These are phyloP conservation scores for Suhomyces wounanorum DNA, from an alignment of 1,139 yeast species.

Conservation along the genomic window DNA sequence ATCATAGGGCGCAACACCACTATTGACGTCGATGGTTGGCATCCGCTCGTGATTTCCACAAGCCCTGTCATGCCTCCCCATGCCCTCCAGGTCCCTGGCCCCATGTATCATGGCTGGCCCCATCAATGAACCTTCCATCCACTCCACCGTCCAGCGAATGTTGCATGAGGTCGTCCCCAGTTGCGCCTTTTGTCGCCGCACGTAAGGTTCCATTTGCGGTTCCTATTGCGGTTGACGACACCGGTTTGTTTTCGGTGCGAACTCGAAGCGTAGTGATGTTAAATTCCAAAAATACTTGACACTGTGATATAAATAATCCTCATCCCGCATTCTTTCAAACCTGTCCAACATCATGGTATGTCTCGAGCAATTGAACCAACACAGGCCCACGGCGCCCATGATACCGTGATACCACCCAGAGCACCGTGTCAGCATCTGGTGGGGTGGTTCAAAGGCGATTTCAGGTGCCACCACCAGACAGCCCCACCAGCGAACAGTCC, in stretches of 20 bases:
- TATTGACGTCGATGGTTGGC: too few species aligned
- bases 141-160: neutral
- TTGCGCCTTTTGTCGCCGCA: neutral
- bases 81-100: too few species aligned
- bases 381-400: too few species aligned
- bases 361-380: neutral
- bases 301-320: constrained; percentile 3
- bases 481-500: too few species aligned
- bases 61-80: too few species aligned
- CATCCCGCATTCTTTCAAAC: neutral
- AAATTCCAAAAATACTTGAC: constrained; percentile 1
- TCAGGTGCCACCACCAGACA: too few species aligned
- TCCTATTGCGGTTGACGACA: constrained; percentile 1
- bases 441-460: too few species aligned
- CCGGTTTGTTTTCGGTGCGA: neutral
- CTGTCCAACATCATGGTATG: neutral
- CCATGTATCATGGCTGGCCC: too few species aligned
- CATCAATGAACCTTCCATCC: neutral
- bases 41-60: too few species aligned
- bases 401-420: too few species aligned
- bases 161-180: neutral
- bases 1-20: too few species aligned
- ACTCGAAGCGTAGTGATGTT: neutral
- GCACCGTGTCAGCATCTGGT: too few species aligned
- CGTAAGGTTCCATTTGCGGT: neutral